phyloP scores from a whole-genome alignment of 306 rosid genomes.

The Urtica urens region DNA sequence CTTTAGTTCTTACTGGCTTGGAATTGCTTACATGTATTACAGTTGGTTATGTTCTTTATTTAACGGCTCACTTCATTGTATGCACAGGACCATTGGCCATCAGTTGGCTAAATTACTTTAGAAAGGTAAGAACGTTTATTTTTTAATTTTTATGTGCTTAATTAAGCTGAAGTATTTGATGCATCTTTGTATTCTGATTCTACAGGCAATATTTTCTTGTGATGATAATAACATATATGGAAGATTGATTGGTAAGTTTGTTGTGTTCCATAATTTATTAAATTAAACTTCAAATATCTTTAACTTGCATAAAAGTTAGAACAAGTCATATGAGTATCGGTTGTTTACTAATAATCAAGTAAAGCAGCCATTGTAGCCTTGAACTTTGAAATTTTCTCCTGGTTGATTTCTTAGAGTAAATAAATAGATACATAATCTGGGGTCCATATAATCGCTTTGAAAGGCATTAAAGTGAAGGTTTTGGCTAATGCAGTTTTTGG shows the following conservation, averaged over 20 bases:
- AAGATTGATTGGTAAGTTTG: slow-evolving; percentile 52
- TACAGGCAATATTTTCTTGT: slow-evolving; percentile 52
- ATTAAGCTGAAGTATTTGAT: slow-evolving; percentile 5
- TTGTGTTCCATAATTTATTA: neutral
- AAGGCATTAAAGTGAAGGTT: no score
- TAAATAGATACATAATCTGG: no score
- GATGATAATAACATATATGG: slow-evolving; percentile 52
- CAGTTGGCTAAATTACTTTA: slow-evolving; percentile 60
- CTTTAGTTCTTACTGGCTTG: neutral
- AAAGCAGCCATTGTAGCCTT: no score
- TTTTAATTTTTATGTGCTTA: slow-evolving; percentile 7
- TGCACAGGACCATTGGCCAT: slow-evolving; percentile 51
- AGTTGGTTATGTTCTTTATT: slow-evolving; percentile 1
- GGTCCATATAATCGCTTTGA: no score
- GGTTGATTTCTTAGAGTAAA: no score
- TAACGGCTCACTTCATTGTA: slow-evolving; percentile 19
- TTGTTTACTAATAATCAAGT: no score
- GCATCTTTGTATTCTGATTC: slow-evolving; percentile 15
- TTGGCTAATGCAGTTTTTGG: no score
- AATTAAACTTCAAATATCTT: neutral
- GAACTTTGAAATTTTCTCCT: no score
- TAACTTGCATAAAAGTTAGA: no score
- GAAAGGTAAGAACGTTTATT: slow-evolving; percentile 37
- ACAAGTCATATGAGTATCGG: no score
- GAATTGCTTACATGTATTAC: neutral